Evolutionary conservation across 129 eudicot genomes (phyloP).

Genomic region (Logfia minima): DNA sequence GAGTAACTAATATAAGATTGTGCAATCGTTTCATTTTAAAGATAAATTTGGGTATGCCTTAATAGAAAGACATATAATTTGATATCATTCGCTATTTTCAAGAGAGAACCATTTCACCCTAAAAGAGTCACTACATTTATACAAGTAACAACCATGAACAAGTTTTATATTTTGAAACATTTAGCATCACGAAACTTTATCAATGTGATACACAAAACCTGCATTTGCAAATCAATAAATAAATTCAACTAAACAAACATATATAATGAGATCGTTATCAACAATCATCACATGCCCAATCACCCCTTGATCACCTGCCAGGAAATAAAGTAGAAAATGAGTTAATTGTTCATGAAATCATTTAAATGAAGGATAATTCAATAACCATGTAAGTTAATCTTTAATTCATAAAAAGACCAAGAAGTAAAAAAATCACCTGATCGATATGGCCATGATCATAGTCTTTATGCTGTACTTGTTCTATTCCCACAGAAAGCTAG

Average conservation of each 20-base stretch:
- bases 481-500: conserved; percentile 76
- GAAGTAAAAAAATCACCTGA: neutral
- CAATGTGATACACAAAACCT: neutral
- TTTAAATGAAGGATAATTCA: neutral
- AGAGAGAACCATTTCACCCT: too few relatives aligned
- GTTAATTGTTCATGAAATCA: neutral
- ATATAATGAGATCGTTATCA: neutral
- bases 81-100: too few relatives aligned
- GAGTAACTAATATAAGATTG: too few relatives aligned
- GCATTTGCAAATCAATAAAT: neutral
- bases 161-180: neutral
- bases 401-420: neutral
- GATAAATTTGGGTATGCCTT: too few relatives aligned
- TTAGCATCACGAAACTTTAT: too few relatives aligned
- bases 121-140: too few relatives aligned
- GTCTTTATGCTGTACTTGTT: conserved; percentile 39
- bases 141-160: neutral
- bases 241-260: too few relatives aligned
- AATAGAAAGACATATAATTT: too few relatives aligned
- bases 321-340: neutral
- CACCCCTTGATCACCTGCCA: conserved; percentile 2
- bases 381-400: neutral
- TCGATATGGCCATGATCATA: conserved; percentile 19
- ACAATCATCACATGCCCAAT: neutral
- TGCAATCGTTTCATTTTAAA: too few relatives aligned